Evolutionary conservation across 352 stramenopile species (phyloP), one percentile per base, ranked within the genome.

Genomic region (Pythium scleroteichum): DNA sequence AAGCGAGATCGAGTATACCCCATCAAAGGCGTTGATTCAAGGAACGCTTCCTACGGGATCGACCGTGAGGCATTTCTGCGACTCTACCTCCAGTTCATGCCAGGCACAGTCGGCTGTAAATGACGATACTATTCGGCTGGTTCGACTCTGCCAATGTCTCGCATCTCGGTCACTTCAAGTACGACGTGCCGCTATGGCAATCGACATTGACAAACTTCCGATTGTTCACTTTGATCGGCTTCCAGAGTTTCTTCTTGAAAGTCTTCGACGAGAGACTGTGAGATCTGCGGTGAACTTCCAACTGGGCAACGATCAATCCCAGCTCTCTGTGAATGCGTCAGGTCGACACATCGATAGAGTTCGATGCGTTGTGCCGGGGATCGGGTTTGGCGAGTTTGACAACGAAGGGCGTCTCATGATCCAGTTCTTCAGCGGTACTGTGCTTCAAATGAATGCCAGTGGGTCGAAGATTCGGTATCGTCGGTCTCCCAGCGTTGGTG

Each of bases 61-160:
- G 0, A 1, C 32, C 24, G 2, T 62, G n/a, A 46, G 14, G 8
- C 44, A 57, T 20, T n/a, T 51, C 10, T 62, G 42, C 24, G 27
- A n/a, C 1, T 14, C 35, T 4, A 14, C 24, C 26, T 41, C 46
- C 38, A 14, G 33, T 38, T 24, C 52, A 42, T 33, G 29, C 7
- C 19, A 16, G 47, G 9, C 8, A 5, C 20, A 27, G 41, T 16
- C 27, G 23, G 22, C 22, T 22, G 23, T 50, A 22, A 45, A 48
- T 20, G 55, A 66, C 14, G 26, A 59, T 13, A 9, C 51, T 6
- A 9, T 42, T 17, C 64, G 66, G 20, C 45, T 85, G 20, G 59
- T 81, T 53, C 70, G 70, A 2, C 64, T 90, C 29, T 86, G 78
- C 41, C 76, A 88, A 27, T 83, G 75, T 35, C 63, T 90, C 19